These are phyloP conservation scores for Prunus yedoensis DNA, from an alignment of 331 rosid species.

Conservation along the genomic window DNA sequence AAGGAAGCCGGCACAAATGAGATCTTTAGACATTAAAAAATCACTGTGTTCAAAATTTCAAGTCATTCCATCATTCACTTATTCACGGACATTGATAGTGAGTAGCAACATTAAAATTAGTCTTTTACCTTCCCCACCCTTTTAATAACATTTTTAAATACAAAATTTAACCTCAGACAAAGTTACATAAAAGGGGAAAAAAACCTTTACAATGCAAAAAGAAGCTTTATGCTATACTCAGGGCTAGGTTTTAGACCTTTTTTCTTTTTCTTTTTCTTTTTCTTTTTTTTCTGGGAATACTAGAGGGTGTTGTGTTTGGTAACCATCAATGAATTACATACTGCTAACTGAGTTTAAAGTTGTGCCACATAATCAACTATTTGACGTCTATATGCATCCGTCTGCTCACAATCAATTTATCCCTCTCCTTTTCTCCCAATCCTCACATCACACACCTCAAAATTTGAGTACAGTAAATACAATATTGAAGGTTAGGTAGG, in stretches of 20 bases:
- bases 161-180: too few species aligned
- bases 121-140: neutral
- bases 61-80: conserved; percentile 5
- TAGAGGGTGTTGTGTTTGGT: neutral
- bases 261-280: too few species aligned
- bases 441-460: neutral
- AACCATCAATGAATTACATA: neutral
- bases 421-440: neutral
- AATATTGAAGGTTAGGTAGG: neutral
- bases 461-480: neutral
- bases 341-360: neutral
- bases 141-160: too few species aligned
- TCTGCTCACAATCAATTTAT: neutral
- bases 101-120: neutral
- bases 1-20: neutral
- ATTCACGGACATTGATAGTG: neutral
- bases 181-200: too few species aligned
- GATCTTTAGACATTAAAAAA: conserved; percentile 3
- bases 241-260: neutral
- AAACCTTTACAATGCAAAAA: neutral
- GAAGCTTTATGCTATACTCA: neutral
- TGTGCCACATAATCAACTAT: neutral
- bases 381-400: neutral
- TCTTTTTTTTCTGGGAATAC: neutral
- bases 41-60: neutral